These are phyloP conservation scores for Malassezia dermatis DNA, from an alignment of 1,284 basidiomycete species.

Conservation along the genomic window DNA sequence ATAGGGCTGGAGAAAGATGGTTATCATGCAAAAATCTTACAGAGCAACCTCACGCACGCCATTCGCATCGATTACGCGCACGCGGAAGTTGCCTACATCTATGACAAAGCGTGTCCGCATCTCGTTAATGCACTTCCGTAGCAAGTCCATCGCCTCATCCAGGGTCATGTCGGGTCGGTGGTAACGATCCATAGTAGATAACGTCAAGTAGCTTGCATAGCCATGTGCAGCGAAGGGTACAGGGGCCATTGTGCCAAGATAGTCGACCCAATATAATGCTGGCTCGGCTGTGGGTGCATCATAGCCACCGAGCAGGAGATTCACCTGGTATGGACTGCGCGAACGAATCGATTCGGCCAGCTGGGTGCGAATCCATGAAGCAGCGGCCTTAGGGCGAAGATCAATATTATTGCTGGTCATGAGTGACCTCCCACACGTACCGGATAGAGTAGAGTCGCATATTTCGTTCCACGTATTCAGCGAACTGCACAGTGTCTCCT, in stretches of 20 bases:
- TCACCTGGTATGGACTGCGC: constrained; percentile 77
- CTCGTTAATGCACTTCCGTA: constrained; percentile 78
- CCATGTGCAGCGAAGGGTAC: constrained; percentile 93
- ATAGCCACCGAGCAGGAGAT: constrained; percentile 82
- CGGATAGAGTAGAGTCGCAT: constrained; percentile 91
- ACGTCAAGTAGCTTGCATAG: constrained; percentile 81
- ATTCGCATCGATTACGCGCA: constrained; percentile 81
- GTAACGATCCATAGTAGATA: constrained; percentile 71
- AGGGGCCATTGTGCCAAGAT: constrained; percentile 74
- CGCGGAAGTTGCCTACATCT: constrained; percentile 69
- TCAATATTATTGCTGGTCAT: constrained; percentile 55
- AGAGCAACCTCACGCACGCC: constrained; percentile 69
- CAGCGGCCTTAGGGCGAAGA: constrained; percentile 77
- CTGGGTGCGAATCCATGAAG: constrained; percentile 83
- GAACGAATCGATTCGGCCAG: constrained; percentile 83
- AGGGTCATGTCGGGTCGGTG: constrained; percentile 71
- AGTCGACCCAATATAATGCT: constrained; percentile 90
- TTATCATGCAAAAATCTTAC: constrained; percentile 36
- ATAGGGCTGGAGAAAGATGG: neutral
- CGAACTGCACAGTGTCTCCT: constrained; percentile 92
- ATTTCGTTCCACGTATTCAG: constrained; percentile 91
- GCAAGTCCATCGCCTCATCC: constrained; percentile 71
- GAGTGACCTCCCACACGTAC: constrained; percentile 48
- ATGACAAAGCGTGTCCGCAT: constrained; percentile 65
- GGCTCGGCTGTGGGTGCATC: constrained; percentile 59